Conservation (phyloP, 2,329 filamentous ascomycete genomes). For the Neonectria coccinea region DNA sequence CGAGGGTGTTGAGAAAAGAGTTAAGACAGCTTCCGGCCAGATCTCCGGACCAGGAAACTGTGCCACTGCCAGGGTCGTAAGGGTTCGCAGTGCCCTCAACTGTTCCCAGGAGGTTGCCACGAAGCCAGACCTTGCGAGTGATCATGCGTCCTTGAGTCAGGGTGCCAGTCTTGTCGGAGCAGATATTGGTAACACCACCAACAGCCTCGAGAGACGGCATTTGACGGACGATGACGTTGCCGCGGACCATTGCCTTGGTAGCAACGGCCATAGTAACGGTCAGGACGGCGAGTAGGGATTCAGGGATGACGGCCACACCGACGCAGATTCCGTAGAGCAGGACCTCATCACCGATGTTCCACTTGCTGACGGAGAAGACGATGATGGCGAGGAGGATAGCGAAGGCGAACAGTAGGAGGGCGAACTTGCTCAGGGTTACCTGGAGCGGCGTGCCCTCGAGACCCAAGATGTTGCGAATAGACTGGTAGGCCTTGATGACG, state of each 20-base stretch:
- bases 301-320: conserved; percentile 73
- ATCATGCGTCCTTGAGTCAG: conserved; percentile 76
- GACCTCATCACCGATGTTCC: conserved; percentile 65
- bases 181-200: conserved; percentile 77
- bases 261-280: conserved; percentile 78
- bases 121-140: conserved; percentile 71
- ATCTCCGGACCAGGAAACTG: conserved; percentile 58
- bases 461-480: conserved; percentile 68
- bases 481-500: conserved; percentile 57
- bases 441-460: conserved; percentile 85
- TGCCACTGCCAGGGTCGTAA: conserved; percentile 70
- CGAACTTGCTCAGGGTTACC: conserved; percentile 86
- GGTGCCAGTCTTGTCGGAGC: conserved; percentile 78
- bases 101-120: conserved; percentile 62
- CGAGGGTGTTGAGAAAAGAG: conserved; percentile 65
- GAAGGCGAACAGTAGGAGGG: conserved; percentile 81
- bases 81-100: conserved; percentile 69
- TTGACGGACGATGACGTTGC: conserved; percentile 74
- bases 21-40: conserved; percentile 56
- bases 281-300: conserved; percentile 75
- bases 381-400: conserved; percentile 72
- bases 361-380: conserved; percentile 70
- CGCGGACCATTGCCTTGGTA: conserved; percentile 72
- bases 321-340: conserved; percentile 72
- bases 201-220: conserved; percentile 74